A percentile compares a stretch with the other conserved stretches of the same genome.
phyloP scores from a whole-genome alignment of 768 basidiomycete genomes.

The Suillus subluteus region DNA sequence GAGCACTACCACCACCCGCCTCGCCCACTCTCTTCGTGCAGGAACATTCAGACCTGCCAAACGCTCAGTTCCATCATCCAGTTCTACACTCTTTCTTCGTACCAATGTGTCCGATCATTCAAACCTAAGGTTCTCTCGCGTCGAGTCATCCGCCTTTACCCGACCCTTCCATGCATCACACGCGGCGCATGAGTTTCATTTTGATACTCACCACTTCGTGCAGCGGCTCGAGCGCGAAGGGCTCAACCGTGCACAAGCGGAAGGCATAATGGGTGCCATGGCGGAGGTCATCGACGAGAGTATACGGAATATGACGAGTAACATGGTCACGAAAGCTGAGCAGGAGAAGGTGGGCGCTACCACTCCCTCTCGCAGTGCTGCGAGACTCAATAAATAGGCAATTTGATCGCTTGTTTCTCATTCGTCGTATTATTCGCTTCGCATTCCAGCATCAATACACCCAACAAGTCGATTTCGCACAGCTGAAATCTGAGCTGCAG shows the following conservation, averaged over 20 bases:
- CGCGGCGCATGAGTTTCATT: conserved; percentile 64
- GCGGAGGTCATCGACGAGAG: conserved; percentile 98
- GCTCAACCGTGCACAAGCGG: conserved; percentile 87
- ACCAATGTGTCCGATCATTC: neutral
- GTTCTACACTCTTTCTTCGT: neutral
- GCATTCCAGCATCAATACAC: conserved; percentile 79
- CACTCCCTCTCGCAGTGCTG: neutral
- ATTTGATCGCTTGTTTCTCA: neutral
- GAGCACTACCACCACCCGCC: conserved; percentile 11
- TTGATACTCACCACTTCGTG: conserved; percentile 96
- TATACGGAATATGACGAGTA: conserved; percentile 92
- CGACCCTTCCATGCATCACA: conserved; percentile 36
- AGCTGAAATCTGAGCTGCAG: conserved; percentile 94
- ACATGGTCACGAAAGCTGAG: conserved; percentile 94
- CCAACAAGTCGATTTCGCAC: conserved; percentile 96
- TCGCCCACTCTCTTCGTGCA: conserved; percentile 10
- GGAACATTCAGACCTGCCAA: conserved; percentile 11
- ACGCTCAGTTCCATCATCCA: conserved; percentile 14
- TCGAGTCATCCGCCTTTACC: conserved; percentile 1
- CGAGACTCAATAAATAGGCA: neutral
- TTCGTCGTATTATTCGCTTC: neutral
- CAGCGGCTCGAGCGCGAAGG: conserved; percentile 89
- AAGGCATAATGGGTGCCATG: conserved; percentile 97
- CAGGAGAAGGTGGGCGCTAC: conserved; percentile 82
- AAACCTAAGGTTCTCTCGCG: neutral